Evolutionary conservation across 1,284 basidiomycete species (phyloP).

Genomic region (Rhodotorula glutinis): DNA sequence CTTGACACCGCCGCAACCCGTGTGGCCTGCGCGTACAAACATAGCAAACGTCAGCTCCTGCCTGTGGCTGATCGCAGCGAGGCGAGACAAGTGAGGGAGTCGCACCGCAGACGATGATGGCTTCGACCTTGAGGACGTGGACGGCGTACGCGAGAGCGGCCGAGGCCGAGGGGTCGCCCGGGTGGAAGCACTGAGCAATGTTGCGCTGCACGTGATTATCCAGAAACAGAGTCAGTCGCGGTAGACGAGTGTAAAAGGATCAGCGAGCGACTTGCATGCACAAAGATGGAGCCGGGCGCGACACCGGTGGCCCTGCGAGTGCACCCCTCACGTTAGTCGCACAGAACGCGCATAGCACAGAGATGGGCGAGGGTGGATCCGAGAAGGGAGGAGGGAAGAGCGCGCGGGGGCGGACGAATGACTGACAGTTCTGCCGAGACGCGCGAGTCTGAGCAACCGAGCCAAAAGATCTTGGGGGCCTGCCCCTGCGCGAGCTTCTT

Average conservation of each 20-base stretch:
- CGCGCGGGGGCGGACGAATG: not conserved
- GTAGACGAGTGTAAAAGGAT: no score
- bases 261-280: constrained; percentile 27
- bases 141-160: constrained; percentile 81
- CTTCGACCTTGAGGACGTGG: constrained; percentile 70
- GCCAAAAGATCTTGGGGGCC: constrained; percentile 70
- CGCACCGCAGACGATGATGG: constrained; percentile 51
- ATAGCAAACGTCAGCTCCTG: not conserved
- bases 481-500: constrained; percentile 62
- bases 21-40: constrained; percentile 46
- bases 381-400: no score
- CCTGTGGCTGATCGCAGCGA: no score
- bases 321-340: not conserved
- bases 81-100: not conserved
- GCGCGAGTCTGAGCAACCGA: constrained; percentile 68
- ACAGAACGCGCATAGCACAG: no score
- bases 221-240: not conserved
- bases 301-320: constrained; percentile 34
- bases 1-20: constrained; percentile 49
- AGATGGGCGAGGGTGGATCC: no score
- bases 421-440: constrained; percentile 54
- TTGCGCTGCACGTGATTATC: constrained; percentile 42
- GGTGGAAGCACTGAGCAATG: constrained; percentile 59
- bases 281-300: constrained; percentile 40
- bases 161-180: constrained; percentile 70